A percentile compares a stretch with the other conserved stretches of the same genome.
Evolutionary conservation across 2,329 filamentous ascomycete genomes (phyloP).

Genomic region (Cercospora beticola): DNA sequence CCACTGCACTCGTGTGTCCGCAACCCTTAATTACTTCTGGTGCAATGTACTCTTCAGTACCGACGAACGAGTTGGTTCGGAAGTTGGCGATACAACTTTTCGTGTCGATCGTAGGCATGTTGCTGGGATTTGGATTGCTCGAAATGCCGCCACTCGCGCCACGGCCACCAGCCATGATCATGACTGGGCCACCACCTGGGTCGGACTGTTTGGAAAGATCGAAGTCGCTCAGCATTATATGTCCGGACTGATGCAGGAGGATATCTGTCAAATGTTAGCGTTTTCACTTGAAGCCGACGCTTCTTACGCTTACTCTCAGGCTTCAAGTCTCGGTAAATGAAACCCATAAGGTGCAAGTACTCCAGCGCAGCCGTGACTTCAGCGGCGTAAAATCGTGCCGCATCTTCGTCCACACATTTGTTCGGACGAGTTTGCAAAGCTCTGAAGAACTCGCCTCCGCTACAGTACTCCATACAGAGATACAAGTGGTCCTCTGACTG

Average conservation of each 20-base stretch:
- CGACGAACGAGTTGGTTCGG: constrained; percentile 96
- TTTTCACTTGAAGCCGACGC: background rate
- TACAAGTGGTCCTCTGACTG: constrained; percentile 98
- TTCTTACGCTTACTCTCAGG: constrained; percentile 73
- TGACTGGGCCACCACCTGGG: constrained; percentile 90
- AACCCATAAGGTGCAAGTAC: constrained; percentile 97
- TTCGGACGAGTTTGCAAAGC: constrained; percentile 93
- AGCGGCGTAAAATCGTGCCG: constrained; percentile 93
- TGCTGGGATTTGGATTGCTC: constrained; percentile 58
- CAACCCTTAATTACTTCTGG: constrained; percentile 98
- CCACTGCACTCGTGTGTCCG: constrained; percentile 95
- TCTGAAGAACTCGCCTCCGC: constrained; percentile 96
- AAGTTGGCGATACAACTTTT: constrained; percentile 98
- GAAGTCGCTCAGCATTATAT: constrained; percentile 99
- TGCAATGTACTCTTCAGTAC: constrained; percentile 97
- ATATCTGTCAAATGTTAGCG: constrained; percentile 64
- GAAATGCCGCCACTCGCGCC: constrained; percentile 67
- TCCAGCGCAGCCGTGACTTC: constrained; percentile 96
- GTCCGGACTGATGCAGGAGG: constrained; percentile 94
- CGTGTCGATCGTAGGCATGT: constrained; percentile 94
- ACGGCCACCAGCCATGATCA: constrained; percentile 79
- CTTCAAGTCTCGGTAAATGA: constrained; percentile 97
- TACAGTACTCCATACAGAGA: constrained; percentile 99
- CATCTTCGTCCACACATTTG: constrained; percentile 95
- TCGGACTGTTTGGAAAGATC: constrained; percentile 98